Evolutionary conservation across 2,329 filamentous ascomycete species (phyloP).

Genomic region (Pezicula radicicola): DNA sequence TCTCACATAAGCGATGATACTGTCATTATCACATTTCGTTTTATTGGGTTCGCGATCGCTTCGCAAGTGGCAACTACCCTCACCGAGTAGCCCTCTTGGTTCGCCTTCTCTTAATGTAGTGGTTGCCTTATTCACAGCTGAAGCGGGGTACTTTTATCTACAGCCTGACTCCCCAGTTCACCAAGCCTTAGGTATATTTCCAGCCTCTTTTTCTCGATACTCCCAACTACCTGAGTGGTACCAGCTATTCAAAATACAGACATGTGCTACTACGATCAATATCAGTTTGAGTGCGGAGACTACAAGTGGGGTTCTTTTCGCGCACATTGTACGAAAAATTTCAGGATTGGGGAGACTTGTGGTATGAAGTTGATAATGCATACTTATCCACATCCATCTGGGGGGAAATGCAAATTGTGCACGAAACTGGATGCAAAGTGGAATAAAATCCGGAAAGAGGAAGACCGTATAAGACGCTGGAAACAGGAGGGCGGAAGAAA

Average conservation of each 20-base stretch:
- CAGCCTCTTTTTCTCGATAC: too few species aligned
- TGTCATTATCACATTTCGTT: too few species aligned
- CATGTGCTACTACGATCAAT: constrained; percentile 98
- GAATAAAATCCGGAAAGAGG: constrained; percentile 71
- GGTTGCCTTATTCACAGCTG: too few species aligned
- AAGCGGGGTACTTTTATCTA: too few species aligned
- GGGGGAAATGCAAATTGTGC: constrained; percentile 74
- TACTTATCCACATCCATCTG: constrained; percentile 56
- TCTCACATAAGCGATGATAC: too few species aligned
- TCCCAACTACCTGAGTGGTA: too few species aligned
- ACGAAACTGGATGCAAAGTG: constrained; percentile 85
- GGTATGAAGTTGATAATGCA: constrained; percentile 86
- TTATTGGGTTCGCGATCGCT: too few species aligned
- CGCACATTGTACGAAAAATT: constrained; percentile 90
- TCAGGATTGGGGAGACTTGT: constrained; percentile 94
- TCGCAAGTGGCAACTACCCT: too few species aligned
- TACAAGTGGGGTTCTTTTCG: constrained; percentile 95
- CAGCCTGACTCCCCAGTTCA: too few species aligned
- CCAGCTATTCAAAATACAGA: constrained; percentile 2
- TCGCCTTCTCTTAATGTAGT: too few species aligned
- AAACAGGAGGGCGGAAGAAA: constrained; percentile 58
- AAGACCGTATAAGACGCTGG: constrained; percentile 75
- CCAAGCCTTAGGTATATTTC: too few species aligned
- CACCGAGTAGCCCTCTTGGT: too few species aligned
- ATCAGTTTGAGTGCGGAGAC: constrained; percentile 79